A percentile compares a stretch with the other conserved stretches of the same genome.
phyloP scores from a whole-genome alignment of 208 protist species.

The Wallacemonas collosoma region DNA sequence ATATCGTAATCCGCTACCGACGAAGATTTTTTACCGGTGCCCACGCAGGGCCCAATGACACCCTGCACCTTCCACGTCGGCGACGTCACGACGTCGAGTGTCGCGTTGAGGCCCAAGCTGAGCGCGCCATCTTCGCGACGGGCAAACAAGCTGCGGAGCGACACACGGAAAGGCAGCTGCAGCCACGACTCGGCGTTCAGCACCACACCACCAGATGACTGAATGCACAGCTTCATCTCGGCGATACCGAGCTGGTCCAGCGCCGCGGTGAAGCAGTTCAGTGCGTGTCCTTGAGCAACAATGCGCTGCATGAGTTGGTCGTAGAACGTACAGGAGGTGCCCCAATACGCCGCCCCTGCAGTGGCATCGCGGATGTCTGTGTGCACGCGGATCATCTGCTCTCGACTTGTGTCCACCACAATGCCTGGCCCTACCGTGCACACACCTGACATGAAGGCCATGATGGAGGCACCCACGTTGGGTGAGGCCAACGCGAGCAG shows the following conservation, averaged over 20 bases:
- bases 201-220: constrained; percentile 94
- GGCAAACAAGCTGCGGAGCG: constrained; percentile 92
- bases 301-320: constrained; percentile 93
- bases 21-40: constrained; percentile 92
- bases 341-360: constrained; percentile 74
- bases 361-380: constrained; percentile 95
- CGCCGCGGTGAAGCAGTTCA: constrained; percentile 97
- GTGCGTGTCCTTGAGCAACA: constrained; percentile 92
- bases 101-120: constrained; percentile 95
- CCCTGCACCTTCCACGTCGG: constrained; percentile 96
- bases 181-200: constrained; percentile 97
- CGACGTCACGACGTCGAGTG: constrained; percentile 96
- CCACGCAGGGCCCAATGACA: constrained; percentile 92
- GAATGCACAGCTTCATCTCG: constrained; percentile 96
- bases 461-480: constrained; percentile 93
- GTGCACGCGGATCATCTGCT: constrained; percentile 96
- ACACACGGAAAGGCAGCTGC: constrained; percentile 95
- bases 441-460: constrained; percentile 96
- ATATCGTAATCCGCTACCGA: constrained; percentile 91
- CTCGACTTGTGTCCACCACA: constrained; percentile 88
- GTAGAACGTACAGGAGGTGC: constrained; percentile 92
- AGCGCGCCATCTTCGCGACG: constrained; percentile 73
- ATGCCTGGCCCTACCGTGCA: constrained; percentile 96
- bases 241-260: constrained; percentile 97
- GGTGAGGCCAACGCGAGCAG: constrained; percentile 92